Base-by-base conservation (phyloP, 345 rosid genomes). In the Geranium brycei region DNA sequence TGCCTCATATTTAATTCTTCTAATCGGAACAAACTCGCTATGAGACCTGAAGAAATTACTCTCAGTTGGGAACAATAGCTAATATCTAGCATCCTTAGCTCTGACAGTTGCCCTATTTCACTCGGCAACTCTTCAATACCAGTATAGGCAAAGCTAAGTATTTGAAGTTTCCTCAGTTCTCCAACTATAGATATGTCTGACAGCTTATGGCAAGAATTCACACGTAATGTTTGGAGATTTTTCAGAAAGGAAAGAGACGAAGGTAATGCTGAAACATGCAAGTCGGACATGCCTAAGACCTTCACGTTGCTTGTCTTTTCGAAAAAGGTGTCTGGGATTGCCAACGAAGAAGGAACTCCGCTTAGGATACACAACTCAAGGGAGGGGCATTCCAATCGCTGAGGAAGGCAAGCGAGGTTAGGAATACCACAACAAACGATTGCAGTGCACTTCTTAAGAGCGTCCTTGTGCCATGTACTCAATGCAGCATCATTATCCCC, bases 1-100 rank as follows among this genome's bases (percentile, higher is more conserved):
- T 63, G 63, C 10, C 58, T 61, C 61, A 78, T 67, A 18, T 58
- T 23, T 30, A 78, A 58, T 51, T 78, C 82, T 66, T 81, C 85
- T 31, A 78, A 28, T 13, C 12, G 17, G 0, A 69, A 17, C 10
- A 81, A 41, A 23, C 51, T 62, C 63, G 74, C 72, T 7, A 78
- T 17, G 18, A 78, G 61, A 68, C 71, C 67, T 7, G 67, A 62
- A 11, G 80, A 74, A 56, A 81, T 68, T 30, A 58, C 63, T 56
- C 66, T 8, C 1, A 76, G 78, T 7, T 64, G 0, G 18, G n/a
- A 3, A 59, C 76, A 74, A 23, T 59, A 3, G 1, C 57, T 67
- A 76, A 80, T 58, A 62, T 69, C 69, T 16, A 78, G 65, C n/a
- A 62, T 11, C 51, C 19, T 72, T 12, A 77, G 69, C 18, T 38